phyloP scores from a whole-genome alignment of 371 early-diverging fungal genomes.

The Mortierella sp. region DNA sequence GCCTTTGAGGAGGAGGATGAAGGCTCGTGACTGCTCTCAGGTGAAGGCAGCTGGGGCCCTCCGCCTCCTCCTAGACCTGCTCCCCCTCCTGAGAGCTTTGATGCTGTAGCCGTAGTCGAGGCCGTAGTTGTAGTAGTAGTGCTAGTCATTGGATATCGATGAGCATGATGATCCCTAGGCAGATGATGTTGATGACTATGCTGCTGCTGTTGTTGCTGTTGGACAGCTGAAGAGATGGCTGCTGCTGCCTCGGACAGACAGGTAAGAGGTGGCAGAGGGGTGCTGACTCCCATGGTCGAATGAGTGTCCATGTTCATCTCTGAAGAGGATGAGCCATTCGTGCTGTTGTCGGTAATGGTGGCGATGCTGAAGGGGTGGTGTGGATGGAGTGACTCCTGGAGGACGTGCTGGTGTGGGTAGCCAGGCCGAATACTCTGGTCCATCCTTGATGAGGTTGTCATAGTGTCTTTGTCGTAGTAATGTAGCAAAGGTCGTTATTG shows the following conservation, averaged over 20 bases:
- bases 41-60: slow-evolving; percentile 7
- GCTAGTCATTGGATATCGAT: neutral
- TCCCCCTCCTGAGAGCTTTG: neutral
- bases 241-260: slow-evolving; percentile 7
- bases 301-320: neutral
- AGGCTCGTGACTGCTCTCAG: neutral
- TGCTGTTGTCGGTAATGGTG: neutral
- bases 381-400: slow-evolving; percentile 4
- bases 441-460: slow-evolving; percentile 10
- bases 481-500: neutral
- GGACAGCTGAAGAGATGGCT: neutral
- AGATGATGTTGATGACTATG: neutral
- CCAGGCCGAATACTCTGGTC: slow-evolving; percentile 10
- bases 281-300: neutral
- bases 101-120: neutral
- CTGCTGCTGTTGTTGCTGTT: neutral
- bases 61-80: neutral
- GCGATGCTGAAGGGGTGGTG: slow-evolving; percentile 8
- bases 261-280: neutral
- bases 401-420: slow-evolving; percentile 5
- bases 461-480: neutral
- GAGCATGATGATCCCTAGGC: neutral
- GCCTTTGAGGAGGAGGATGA: neutral
- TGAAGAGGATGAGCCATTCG: neutral
- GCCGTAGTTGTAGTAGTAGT: neutral